Evolutionary conservation across 2,329 filamentous ascomycete species (phyloP), one percentile per base, ranked within the genome.

Genomic region (Fonsecaea erecta): DNA sequence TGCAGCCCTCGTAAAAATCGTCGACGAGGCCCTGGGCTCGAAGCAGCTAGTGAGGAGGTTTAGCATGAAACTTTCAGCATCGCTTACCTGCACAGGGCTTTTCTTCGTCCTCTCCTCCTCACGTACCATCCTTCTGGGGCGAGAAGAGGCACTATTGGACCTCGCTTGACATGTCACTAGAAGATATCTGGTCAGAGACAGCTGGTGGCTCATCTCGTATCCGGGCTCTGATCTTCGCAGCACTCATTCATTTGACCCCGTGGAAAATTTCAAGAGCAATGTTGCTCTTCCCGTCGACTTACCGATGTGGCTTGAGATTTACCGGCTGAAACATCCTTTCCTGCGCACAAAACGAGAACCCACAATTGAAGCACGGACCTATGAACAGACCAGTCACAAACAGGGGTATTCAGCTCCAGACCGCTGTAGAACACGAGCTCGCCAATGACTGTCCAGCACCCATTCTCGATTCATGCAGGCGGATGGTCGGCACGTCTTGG

Each of bases 321-420:
- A 26, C 7, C n/a, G 21, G 53, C 53, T 56, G 53, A 56, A 56
- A 11, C 53, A 14, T 12, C 34, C 34, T 16, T 43, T 1, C 16
- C 52, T 8, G 14, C 18, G 32, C 16, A 55, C 53, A 16, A n/a
- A 30, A 26, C 9, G n/a, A 43, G 21, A n/a, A 37, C 5, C 12
- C 53, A 16, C 18, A 56, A n/a, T 21, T 34, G 34, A 43, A 35
- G 24, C 11, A 56, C 8, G 18, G 16, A 43, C 53, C 53, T 56
- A 43, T 56, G 53, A 56, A 34, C 53, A 34, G 28, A 26, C 8
- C 34, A 16, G 34, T 26, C 26, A 14, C 18, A 7, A 5, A 16
- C 53, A 56, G 3, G 53, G 53, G 18, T 43, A 40, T 21, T 56
- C 53, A 43, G 53, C 34, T 56, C 53, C 18, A 56, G 53, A 56